These are phyloP conservation scores for Liriodendron chinense DNA, from an alignment of 164 flowering plant genomes.

Conservation along the genomic window DNA sequence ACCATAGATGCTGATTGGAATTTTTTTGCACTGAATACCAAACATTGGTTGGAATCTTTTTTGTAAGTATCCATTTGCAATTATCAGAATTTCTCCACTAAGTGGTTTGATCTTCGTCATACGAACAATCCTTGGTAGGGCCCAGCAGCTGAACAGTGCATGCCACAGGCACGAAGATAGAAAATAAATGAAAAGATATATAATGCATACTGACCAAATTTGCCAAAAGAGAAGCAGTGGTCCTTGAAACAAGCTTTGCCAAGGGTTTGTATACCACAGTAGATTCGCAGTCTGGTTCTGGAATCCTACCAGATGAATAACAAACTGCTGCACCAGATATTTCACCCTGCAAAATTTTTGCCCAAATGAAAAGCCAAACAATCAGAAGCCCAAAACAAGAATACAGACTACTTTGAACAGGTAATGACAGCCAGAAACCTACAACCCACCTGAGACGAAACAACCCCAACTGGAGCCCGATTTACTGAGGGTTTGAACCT, in stretches of 20 bases:
- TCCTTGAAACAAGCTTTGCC: conserved; percentile 77
- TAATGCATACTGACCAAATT: conserved; percentile 56
- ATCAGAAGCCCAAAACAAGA: not conserved
- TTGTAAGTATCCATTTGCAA: too few species aligned
- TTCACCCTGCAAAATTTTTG: conserved; percentile 41
- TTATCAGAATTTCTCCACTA: not conserved
- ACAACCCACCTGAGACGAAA: conserved; percentile 40
- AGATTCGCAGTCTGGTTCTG: conserved; percentile 33
- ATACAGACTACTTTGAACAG: too few species aligned
- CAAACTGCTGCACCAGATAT: conserved; percentile 31
- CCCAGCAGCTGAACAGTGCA: too few species aligned
- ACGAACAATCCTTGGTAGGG: too few species aligned
- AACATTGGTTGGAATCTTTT: too few species aligned
- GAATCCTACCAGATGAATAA: conserved; percentile 31
- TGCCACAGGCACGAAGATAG: not conserved
- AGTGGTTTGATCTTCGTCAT: not conserved
- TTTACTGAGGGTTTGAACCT: conserved; percentile 52
- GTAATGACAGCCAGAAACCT: not conserved
- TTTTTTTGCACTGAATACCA: too few species aligned
- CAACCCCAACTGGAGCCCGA: conserved; percentile 25
- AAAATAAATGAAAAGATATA: not conserved
- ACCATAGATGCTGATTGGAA: too few species aligned
- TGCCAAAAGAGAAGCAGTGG: conserved; percentile 65
- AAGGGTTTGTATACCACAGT: conserved; percentile 71
- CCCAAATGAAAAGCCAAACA: conserved; percentile 5